Evolutionary conservation across 352 stramenopile genomes (phyloP), one percentile per base, ranked within the genome.

Genomic region (Globisporangium echinulatum): DNA sequence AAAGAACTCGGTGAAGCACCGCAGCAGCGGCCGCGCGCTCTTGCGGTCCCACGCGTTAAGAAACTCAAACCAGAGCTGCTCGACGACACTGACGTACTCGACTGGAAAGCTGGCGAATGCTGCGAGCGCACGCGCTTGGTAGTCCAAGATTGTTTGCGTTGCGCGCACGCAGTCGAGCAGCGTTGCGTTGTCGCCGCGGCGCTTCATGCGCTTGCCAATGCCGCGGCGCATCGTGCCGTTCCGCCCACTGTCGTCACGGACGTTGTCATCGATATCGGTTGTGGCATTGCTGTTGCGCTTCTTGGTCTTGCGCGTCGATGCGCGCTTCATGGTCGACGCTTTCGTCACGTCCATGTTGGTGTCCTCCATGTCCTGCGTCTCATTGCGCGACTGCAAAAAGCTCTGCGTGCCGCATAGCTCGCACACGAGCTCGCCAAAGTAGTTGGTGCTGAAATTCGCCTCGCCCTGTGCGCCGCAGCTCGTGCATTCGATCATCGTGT

Each of bases 351-450:
- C 77, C 39, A 88, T 48, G 2, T 70, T 74, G 66, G 81, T 88
- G 69, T 94, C 85, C 51, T 94, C 82, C 33, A 75, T 70, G 44
- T 92, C 82, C 52, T 90, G 82, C 47, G 80, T 92, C 72, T 94
- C 85, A 64, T 89, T 94, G 50, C 82, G 80, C 36, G 73, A 73
- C 74, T 94, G 77, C 39, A 90, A 66, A 54, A 87, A 88, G 59
- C 75, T 91, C 71, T 94, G 85, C 42, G 85, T 92, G 61, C 85
- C 85, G 49, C 85, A 94, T 36, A 94, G 62, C 59, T 94, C 82
- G 60, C 85, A 94, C 54, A 92, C 82, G 60, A 90, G 79, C 71
- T 94, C 85, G 0, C 82, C 85, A 37, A 90, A 88, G 71, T 86
- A 88, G 65, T 94, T 94, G 48, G 70, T 78, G 66, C 81, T 90